Base-by-base conservation (phyloP, 768 basidiomycete species). In the Boletus vermiculosoides region DNA sequence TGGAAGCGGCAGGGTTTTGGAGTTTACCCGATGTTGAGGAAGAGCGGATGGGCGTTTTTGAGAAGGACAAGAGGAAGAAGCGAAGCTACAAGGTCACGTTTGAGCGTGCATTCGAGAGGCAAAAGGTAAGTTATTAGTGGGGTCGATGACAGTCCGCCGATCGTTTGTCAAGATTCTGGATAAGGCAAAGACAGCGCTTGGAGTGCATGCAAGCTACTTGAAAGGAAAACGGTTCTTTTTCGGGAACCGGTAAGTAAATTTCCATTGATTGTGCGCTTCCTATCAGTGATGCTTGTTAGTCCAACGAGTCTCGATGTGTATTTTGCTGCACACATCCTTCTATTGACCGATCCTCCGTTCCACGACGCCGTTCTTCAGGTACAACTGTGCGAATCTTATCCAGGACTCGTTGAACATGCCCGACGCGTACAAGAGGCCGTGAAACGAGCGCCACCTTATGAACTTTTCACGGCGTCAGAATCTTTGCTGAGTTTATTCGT, bases 1-100 rank as follows among this genome's bases (percentile, higher is more conserved):
- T 93, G 36, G 82, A 87, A 66, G 78, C 78, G 9, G 79, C 79
- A 28, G 87, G 84, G 11, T 66, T 92, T 23, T 91, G 90, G 89
- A 75, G 70, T 61, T 58, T 74, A 7, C 70, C 76, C 13, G 71
- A 66, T 1, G 63, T 65, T 4, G 70, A 79, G 55, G 72, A 78
- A 33, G 80, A 82, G 58, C 75, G 74, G 49, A 66, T 20, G 13
- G 54, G 60, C 13, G 61, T 74, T 15, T 79, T 82, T 51, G 63
- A 61, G 33, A 67, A 60, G 56, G 60, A 59, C 56, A 68, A 69
- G 56, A 72, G 69, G 47, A 67, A 73, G 52, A 71, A 74, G 50
- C 66, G 63, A 42, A 69, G 73, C 44, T 70, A 72, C 55, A 73
- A 73, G 45, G 64, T 70, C 9, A 73, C 71, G 15, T 80, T 84